These are phyloP conservation scores for Trichopus zeylanicus DNA, from an alignment of 116 monocot species.

Conservation along the genomic window DNA sequence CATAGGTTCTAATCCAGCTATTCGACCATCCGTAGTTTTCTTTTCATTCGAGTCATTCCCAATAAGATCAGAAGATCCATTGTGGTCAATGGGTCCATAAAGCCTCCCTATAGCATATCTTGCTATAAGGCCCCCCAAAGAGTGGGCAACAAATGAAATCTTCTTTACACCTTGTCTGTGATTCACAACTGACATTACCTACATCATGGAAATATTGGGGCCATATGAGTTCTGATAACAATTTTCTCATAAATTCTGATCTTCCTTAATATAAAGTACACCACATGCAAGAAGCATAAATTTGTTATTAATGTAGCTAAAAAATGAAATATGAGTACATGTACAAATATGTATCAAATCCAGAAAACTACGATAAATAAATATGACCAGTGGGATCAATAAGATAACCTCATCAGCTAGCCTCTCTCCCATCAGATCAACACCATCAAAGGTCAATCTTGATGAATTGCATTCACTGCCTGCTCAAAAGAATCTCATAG, in stretches of 20 bases:
- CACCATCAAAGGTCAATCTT: slow-evolving; percentile 78
- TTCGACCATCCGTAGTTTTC: slow-evolving; percentile 18
- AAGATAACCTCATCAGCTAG: slow-evolving; percentile 70
- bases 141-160: slow-evolving; percentile 94
- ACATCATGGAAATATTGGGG: slow-evolving; percentile 5
- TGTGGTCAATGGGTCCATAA: slow-evolving; percentile 22
- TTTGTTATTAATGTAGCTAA: too few species aligned
- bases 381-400: neutral
- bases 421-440: slow-evolving; percentile 90
- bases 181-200: slow-evolving; percentile 67
- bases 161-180: slow-evolving; percentile 33
- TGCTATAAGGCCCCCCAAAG: slow-evolving; percentile 84
- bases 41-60: slow-evolving; percentile 13
- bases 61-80: slow-evolving; percentile 3
- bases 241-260: neutral
- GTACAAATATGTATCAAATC: neutral
- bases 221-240: neutral
- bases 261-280: neutral
- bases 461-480: slow-evolving; percentile 78
- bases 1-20: slow-evolving; percentile 67
- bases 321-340: neutral
- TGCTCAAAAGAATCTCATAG: slow-evolving; percentile 18
- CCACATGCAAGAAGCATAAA: neutral
- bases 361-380: neutral
- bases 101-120: slow-evolving; percentile 90